Percentiles rank a stretch among this genome's conserved stretches.
These are phyloP conservation scores for Ophiostoma himal-ulmi DNA, from an alignment of 2,329 filamentous ascomycete species.

Conservation along the genomic window DNA sequence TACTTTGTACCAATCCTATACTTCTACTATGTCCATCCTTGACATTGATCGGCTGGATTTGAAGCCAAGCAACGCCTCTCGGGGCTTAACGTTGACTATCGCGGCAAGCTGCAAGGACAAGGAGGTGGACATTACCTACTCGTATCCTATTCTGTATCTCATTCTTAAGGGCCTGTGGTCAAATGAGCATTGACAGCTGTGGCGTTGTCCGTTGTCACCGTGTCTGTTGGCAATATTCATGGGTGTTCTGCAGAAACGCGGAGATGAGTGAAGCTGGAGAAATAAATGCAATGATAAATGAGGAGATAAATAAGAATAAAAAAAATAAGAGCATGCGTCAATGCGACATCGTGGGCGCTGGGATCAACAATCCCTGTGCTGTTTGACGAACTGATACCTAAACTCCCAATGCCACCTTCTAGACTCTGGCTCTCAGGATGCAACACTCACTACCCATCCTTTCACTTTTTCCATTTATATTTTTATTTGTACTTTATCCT, in stretches of 20 bases:
- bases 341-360: conserved; percentile 6
- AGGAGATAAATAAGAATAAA: background rate
- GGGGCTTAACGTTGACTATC: background rate
- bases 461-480: background rate
- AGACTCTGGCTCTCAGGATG: too few species aligned
- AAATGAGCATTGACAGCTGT: background rate
- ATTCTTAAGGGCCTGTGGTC: background rate
- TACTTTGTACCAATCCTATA: background rate
- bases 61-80: conserved; percentile 8
- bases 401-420: background rate
- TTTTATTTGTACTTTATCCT: conserved; percentile 1
- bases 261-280: background rate
- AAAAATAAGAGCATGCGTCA: background rate
- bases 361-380: background rate
- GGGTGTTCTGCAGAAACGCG: background rate
- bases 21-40: background rate
- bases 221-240: background rate
- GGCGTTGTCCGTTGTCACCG: background rate
- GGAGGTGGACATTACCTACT: background rate
- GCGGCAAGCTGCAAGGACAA: background rate
- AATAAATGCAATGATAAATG: background rate
- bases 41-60: background rate
- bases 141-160: background rate
- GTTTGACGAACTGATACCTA: too few species aligned
- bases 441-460: background rate